These are phyloP conservation scores for Ascochyta pisi DNA, from an alignment of 2,329 filamentous ascomycete genomes.

Conservation along the genomic window DNA sequence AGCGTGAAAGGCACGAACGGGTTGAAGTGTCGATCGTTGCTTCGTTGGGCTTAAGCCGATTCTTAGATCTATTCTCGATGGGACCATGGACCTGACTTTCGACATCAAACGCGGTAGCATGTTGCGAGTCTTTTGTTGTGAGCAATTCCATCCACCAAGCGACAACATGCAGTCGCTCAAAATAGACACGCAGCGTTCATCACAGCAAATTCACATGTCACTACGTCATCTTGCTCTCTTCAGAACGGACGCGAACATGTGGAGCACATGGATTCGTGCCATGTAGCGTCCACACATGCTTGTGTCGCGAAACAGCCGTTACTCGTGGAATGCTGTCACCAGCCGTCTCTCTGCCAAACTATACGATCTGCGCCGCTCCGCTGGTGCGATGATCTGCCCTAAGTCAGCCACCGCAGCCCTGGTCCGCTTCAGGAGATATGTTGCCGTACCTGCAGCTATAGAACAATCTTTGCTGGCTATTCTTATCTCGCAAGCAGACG, in stretches of 20 bases:
- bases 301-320: background rate
- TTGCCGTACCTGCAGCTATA: background rate
- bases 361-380: background rate
- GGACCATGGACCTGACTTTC: background rate
- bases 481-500: background rate
- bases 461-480: constrained; percentile 1
- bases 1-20: too few species aligned
- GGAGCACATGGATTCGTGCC: constrained; percentile 6
- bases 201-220: background rate
- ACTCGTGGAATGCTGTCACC: background rate
- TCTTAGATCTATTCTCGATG: background rate
- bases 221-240: constrained; percentile 10
- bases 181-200: background rate
- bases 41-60: too few species aligned
- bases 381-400: background rate
- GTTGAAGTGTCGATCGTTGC: too few species aligned
- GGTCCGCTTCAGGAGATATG: background rate
- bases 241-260: constrained; percentile 12
- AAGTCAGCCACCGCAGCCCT: background rate
- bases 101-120: background rate
- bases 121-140: background rate
- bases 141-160: too few species aligned
- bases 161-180: background rate
- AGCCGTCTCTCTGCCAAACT: background rate
- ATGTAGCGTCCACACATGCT: constrained; percentile 5